Conservation (phyloP, 345 rosid genomes). For the Hirschfeldia incana region DNA sequence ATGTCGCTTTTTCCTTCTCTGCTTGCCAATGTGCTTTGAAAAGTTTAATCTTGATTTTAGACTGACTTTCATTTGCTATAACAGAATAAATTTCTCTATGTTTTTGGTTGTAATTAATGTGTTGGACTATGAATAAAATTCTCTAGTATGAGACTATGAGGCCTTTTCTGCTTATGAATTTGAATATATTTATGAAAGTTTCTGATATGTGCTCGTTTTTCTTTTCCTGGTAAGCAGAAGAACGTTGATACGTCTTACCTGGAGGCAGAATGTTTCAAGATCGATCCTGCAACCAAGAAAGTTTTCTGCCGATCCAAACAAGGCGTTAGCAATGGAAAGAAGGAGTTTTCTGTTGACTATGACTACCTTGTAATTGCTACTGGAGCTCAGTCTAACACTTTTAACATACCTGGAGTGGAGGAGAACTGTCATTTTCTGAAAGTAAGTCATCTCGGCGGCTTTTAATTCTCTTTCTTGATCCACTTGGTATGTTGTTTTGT, state of each 20-base stretch:
- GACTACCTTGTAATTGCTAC: conserved; percentile 95
- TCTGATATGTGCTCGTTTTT: not conserved
- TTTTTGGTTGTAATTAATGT: not conserved
- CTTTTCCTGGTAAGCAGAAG: conserved; percentile 45
- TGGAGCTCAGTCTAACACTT: conserved; percentile 94
- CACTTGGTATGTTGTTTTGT: not conserved
- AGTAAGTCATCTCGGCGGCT: conserved; percentile 45
- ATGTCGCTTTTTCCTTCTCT: not conserved
- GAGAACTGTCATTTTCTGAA: conserved; percentile 91
- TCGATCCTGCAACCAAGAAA: conserved; percentile 76
- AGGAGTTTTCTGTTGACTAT: conserved; percentile 75
- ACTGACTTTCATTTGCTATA: not conserved
- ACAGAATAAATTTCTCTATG: no score
- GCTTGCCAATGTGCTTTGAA: not conserved
- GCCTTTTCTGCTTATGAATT: not conserved
- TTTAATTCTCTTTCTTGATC: not conserved
- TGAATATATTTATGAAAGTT: not conserved
- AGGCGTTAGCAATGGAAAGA: conserved; percentile 50
- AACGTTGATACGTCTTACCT: conserved; percentile 52
- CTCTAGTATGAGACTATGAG: not conserved
- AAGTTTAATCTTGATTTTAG: not conserved
- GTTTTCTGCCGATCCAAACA: conserved; percentile 68
- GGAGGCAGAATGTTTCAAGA: conserved; percentile 93
- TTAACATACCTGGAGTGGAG: conserved; percentile 92
- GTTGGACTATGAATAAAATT: not conserved